Evolutionary conservation across 2,329 filamentous ascomycete species (phyloP), one percentile per base, ranked within the genome.

Genomic region (Cladorrhinum sp.): DNA sequence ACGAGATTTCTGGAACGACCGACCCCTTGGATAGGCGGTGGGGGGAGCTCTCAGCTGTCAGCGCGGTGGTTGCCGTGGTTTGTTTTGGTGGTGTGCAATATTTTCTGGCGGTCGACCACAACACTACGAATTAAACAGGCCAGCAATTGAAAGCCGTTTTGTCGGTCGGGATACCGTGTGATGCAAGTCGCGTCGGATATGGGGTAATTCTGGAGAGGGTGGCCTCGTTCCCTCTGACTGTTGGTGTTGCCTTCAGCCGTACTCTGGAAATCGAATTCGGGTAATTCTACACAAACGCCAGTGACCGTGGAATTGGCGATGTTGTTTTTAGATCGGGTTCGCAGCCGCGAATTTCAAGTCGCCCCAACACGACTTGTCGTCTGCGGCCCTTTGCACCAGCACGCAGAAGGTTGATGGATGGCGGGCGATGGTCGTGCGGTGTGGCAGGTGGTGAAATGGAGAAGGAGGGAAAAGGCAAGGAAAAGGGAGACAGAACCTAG

Each of bases 331-430:
- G 41, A 45, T 45, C 59, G 59, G 58, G 50, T 58, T 6, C 50
- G 49, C 18, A 49, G 16, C 25, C 58, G 49, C 61, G 55, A 56
- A 50, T 50, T n/a, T 64, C 61, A 59, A 62, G 57, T 66, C 64
- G 62, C 58, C 62, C 65, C 65, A 58, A 61, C 59, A 64, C 62
- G 60, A 60, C 64, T 66, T 61, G 64, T 65, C 65, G 60, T 64
- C 66, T 66, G 66, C 61, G 63, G 64, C 62, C 63, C 63, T 63
- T 61, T 55, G 45, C 53, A 61, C 60, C 61, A 65, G 62, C 64
- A 60, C 65, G 64, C 63, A 63, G 41, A 62, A 57, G 60, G 49
- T 55, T 60, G 62, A 60, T 55, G 62, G 61, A 62, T 65, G 64
- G 63, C 63, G 64, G 64, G 63, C 63, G 64, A 63, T 61, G 59